A percentile compares a stretch with the other conserved stretches of the same genome.
Evolutionary conservation across 2,329 filamentous ascomycete genomes (phyloP).

Genomic region (Purpureocillium takamizusanense): DNA sequence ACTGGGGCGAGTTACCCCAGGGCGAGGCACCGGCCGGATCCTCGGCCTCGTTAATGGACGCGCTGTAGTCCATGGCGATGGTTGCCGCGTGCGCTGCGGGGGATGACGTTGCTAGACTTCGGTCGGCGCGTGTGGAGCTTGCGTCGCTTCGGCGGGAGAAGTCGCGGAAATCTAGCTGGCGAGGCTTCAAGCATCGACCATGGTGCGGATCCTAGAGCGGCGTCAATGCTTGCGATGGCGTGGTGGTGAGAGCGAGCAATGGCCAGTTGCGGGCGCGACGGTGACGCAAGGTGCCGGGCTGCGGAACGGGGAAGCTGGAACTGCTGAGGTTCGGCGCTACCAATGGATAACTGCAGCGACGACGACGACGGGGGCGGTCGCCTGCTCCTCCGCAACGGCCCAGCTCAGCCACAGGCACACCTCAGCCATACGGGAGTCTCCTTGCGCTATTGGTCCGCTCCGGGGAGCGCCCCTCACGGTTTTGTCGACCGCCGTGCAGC

Average conservation of each 20-base stretch:
- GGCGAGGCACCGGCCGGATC: slow-evolving; percentile 43
- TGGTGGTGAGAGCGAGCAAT: background rate
- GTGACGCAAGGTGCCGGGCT: slow-evolving; percentile 1
- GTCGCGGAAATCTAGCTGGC: background rate
- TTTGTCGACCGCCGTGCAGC: too few species aligned
- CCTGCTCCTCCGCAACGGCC: too few species aligned
- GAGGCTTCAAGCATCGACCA: slow-evolving; percentile 3
- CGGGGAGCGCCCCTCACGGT: too few species aligned
- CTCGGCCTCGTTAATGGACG: slow-evolving; percentile 45
- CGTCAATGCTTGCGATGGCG: too few species aligned
- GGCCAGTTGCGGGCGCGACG: background rate
- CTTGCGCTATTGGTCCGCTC: too few species aligned
- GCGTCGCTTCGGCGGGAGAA: background rate
- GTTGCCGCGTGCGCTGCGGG: too few species aligned
- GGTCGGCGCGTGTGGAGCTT: background rate
- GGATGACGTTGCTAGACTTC: background rate
- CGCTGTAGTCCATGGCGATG: slow-evolving; percentile 46
- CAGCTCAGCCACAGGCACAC: too few species aligned
- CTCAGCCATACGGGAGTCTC: too few species aligned
- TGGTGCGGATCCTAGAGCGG: slow-evolving; percentile 1
- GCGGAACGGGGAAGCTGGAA: slow-evolving; percentile 10
- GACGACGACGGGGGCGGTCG: too few species aligned
- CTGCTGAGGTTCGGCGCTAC: too few species aligned
- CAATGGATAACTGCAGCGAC: too few species aligned
- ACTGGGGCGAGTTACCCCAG: slow-evolving; percentile 45